Evolutionary conservation across 2,329 filamentous ascomycete genomes (phyloP).

Genomic region (Paradendryphiella salina): DNA sequence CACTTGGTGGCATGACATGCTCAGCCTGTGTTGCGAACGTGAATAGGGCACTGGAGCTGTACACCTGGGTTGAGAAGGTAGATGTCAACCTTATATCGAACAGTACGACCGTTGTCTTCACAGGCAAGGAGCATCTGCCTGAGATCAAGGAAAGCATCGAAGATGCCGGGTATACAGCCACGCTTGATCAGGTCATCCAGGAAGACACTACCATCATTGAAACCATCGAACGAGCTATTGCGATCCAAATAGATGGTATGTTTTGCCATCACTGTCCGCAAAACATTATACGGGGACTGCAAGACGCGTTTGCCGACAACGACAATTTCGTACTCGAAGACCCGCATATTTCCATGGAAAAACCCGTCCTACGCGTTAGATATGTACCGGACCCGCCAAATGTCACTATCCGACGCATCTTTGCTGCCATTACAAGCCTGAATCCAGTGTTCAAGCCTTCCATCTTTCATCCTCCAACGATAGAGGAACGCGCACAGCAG

Average conservation of each 20-base stretch:
- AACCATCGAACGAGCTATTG: constrained; percentile 36
- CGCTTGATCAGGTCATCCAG: constrained; percentile 40
- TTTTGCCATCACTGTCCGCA: constrained; percentile 53
- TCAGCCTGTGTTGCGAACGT: constrained; percentile 58
- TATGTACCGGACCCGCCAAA: constrained; percentile 70
- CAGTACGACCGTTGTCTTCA: constrained; percentile 55
- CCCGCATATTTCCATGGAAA: constrained; percentile 59
- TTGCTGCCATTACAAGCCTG: constrained; percentile 66
- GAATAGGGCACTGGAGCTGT: constrained; percentile 51
- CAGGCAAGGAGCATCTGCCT: constrained; percentile 51
- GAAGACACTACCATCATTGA: background rate
- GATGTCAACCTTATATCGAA: constrained; percentile 58
- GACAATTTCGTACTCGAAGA: constrained; percentile 57
- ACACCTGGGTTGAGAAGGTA: constrained; percentile 52
- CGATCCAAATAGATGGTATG: constrained; percentile 49
- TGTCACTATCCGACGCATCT: constrained; percentile 76
- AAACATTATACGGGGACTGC: constrained; percentile 59
- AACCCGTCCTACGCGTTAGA: constrained; percentile 68
- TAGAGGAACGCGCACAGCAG: constrained; percentile 77
- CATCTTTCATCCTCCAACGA: constrained; percentile 76
- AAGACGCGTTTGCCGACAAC: constrained; percentile 51
- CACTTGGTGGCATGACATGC: constrained; percentile 62
- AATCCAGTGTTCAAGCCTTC: constrained; percentile 68
- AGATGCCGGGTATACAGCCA: constrained; percentile 50
- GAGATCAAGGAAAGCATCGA: constrained; percentile 56